These are phyloP conservation scores for Lentinula novae-zelandiae DNA, from an alignment of 1,284 basidiomycete genomes.

Conservation along the genomic window DNA sequence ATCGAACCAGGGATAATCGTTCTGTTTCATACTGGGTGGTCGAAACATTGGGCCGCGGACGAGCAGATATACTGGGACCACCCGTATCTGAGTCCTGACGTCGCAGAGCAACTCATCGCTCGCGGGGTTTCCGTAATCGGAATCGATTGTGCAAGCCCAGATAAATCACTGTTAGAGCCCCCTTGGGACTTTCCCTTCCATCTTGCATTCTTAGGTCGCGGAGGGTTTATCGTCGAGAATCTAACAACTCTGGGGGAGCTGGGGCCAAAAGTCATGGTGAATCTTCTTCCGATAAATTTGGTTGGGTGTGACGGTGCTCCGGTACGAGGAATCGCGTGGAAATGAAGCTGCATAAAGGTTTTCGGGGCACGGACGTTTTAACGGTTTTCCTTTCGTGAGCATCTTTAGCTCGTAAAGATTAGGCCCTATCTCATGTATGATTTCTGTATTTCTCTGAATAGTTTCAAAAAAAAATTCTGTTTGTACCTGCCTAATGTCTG, in stretches of 20 bases:
- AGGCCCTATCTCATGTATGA: not conserved
- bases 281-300: constrained; percentile 54
- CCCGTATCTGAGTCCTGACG: constrained; percentile 52
- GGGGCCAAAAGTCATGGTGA: constrained; percentile 40
- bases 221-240: constrained; percentile 64
- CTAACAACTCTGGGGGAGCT: constrained; percentile 46
- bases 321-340: constrained; percentile 49
- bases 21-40: constrained; percentile 60
- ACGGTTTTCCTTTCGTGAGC: not conserved
- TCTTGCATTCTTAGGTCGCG: constrained; percentile 49
- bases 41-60: constrained; percentile 43
- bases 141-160: constrained; percentile 61
- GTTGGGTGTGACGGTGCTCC: constrained; percentile 60
- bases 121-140: constrained; percentile 54
- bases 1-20: constrained; percentile 38
- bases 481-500: not conserved
- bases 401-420: not conserved
- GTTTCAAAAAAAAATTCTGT: not conserved
- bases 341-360: not conserved
- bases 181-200: constrained; percentile 45
- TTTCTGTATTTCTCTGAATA: not conserved
- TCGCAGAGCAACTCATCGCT: constrained; percentile 43
- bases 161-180: constrained; percentile 45
- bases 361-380: not conserved
- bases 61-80: constrained; percentile 49